Evolutionary conservation across 768 basidiomycete species (phyloP), one percentile per base, ranked within the genome.

Genomic region (Phanerochaete sordida): DNA sequence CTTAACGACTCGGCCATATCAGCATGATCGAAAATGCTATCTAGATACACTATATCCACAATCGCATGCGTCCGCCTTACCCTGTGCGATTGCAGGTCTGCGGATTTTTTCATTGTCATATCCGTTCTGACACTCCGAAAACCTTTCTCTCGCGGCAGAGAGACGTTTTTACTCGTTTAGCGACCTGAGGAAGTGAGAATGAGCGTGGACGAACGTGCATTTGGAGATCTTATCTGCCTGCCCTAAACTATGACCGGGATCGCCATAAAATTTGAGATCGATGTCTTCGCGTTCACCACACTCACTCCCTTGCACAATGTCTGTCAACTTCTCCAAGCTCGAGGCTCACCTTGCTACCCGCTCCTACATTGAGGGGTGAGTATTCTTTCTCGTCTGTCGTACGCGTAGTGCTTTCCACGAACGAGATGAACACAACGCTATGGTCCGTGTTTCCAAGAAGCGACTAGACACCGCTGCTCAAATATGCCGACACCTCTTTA

Each of bases 361-460:
- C 73, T 93, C 93, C 61, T 96, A 96, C 74, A 81, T 96, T 52
- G 91, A 95, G 73, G 94, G 94, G 94, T 95, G 58, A 83, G 91
- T 81, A 21, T 57, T 31, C 35, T 56, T 61, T 51, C 44, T 23
- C 24, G n/a, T 60, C 51, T 52, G 48, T 51, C 33, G 30, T 21
- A 44, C 45, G 43, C 49, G 43, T 54, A 33, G 27, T 54, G 46
- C 31, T 31, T 35, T 50, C 39, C 65, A 62, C 59, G 59, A 65
- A 57, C 60, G 60, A 63, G 69, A 66, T 81, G 87, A 92, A 90
- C 90, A 91, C 65, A 66, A 77, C 72, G 89, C 89, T 90, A 90
- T 92, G 92, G 91, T 93, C 91, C 91, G 91, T 92, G 91, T 93
- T 93, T 90, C 91, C 84, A 86, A 93, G 89, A 85, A 84, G 88